Conservation (phyloP, 2,329 filamentous ascomycete genomes). For the Diaporthe destruens region DNA sequence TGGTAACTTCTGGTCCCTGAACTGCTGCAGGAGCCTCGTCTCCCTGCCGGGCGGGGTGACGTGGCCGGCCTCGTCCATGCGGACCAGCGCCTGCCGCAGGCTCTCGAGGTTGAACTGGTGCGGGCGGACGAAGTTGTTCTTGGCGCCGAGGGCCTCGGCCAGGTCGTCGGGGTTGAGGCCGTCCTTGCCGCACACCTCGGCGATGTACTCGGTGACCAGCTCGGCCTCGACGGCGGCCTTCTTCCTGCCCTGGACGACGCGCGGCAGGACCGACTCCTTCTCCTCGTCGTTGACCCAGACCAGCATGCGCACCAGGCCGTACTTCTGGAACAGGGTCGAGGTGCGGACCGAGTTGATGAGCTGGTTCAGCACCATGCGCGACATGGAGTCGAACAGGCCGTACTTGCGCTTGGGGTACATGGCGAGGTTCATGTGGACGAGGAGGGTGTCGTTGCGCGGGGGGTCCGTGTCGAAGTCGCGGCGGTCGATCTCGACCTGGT, state of each 20-base stretch:
- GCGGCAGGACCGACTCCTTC: constrained; percentile 70
- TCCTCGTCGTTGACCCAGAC: constrained; percentile 77
- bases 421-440: constrained; percentile 78
- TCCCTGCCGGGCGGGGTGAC: constrained; percentile 60
- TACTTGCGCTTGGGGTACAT: constrained; percentile 65
- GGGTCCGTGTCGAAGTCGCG: constrained; percentile 44
- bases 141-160: constrained; percentile 5
- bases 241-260: constrained; percentile 65
- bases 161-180: constrained; percentile 29
- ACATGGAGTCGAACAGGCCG: constrained; percentile 67
- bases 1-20: constrained; percentile 45
- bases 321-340: constrained; percentile 75
- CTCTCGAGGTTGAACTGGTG: constrained; percentile 61
- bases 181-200: constrained; percentile 66
- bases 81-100: constrained; percentile 52
- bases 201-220: constrained; percentile 68
- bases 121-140: constrained; percentile 56
- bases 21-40: constrained; percentile 48
- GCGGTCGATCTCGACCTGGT: constrained; percentile 64
- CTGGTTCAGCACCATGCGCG: constrained; percentile 70
- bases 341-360: constrained; percentile 70
- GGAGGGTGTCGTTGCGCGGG: constrained; percentile 76
- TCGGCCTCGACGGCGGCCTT: constrained; percentile 72
- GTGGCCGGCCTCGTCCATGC: constrained; percentile 61
- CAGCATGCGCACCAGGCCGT: constrained; percentile 84